phyloP scores from a whole-genome alignment of 805 yeast species.

The Peterozyma xylosa region DNA sequence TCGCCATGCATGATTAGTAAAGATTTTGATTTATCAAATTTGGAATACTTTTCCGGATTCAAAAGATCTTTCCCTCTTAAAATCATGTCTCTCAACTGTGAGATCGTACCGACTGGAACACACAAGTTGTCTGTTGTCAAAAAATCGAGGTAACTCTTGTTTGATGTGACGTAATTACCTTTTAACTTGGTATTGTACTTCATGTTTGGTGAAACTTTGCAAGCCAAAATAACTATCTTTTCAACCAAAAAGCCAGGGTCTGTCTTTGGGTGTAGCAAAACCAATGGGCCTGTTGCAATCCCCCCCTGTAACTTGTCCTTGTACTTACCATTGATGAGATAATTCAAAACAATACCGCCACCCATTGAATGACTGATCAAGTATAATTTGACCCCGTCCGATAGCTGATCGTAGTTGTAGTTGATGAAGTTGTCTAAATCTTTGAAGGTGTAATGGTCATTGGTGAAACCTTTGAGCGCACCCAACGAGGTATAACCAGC shows the following conservation, averaged over 20 bases:
- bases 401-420: slow-evolving; percentile 28
- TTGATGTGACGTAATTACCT: slow-evolving; percentile 45
- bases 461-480: slow-evolving; percentile 43
- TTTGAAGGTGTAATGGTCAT: slow-evolving; percentile 46
- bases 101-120: slow-evolving; percentile 46
- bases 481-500: slow-evolving; percentile 56
- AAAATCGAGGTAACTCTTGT: slow-evolving; percentile 36
- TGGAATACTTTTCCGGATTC: slow-evolving; percentile 23
- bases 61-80: slow-evolving; percentile 50
- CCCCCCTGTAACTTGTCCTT: slow-evolving; percentile 38
- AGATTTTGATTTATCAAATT: slow-evolving; percentile 31
- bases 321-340: slow-evolving; percentile 48
- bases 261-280: slow-evolving; percentile 49
- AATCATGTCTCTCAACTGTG: slow-evolving; percentile 53
- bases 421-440: slow-evolving; percentile 56
- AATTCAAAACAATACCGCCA: slow-evolving; percentile 62
- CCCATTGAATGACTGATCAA: slow-evolving; percentile 79
- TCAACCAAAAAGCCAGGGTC: slow-evolving; percentile 40
- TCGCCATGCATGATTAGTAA: slow-evolving; percentile 56
- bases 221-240: slow-evolving; percentile 30
- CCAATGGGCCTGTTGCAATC: slow-evolving; percentile 52
- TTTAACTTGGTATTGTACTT: slow-evolving; percentile 48
- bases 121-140: slow-evolving; percentile 29
- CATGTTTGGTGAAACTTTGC: slow-evolving; percentile 36
- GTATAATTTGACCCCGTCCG: slow-evolving; percentile 27